Evolutionary conservation across 306 rosid species (phyloP).

Genomic region (Macrotyloma uniflorum): DNA sequence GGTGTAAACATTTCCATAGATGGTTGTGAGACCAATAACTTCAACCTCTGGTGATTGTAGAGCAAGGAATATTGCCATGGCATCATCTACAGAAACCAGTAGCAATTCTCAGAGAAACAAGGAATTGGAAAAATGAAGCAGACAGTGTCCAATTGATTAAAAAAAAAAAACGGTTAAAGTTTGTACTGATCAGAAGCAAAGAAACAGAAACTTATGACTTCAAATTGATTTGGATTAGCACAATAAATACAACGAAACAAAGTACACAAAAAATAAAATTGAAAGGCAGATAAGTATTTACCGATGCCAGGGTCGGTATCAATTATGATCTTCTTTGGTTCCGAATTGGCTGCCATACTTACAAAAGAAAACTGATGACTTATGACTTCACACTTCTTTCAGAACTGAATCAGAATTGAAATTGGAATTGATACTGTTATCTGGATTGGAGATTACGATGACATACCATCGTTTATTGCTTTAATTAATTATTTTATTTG

Average conservation of each 20-base stretch:
- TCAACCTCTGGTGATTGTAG: slow-evolving; percentile 74
- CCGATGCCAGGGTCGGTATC: slow-evolving; percentile 99
- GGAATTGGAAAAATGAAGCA: slow-evolving; percentile 27
- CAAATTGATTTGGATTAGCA: background rate
- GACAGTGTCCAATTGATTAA: background rate
- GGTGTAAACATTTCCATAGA: slow-evolving; percentile 88
- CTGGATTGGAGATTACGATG: background rate
- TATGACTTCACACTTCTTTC: background rate
- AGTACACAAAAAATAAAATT: background rate
- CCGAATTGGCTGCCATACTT: slow-evolving; percentile 41
- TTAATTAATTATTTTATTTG: background rate
- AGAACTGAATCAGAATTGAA: background rate
- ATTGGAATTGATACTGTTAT: background rate
- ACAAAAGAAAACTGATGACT: background rate
- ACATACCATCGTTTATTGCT: background rate
- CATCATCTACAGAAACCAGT: slow-evolving; percentile 67
- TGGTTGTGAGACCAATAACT: slow-evolving; percentile 89
- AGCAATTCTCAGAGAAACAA: slow-evolving; percentile 29
- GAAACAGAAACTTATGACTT: background rate
- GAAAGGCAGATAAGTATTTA: slow-evolving; percentile 22
- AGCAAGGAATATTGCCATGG: slow-evolving; percentile 92
- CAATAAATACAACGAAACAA: background rate
- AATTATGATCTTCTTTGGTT: slow-evolving; percentile 82
- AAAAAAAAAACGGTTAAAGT: background rate
- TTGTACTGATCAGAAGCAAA: background rate